A percentile compares a stretch with the other conserved stretches of the same genome.
phyloP scores from a whole-genome alignment of 148 eudicot species.

The Talinum fruticosum region DNA sequence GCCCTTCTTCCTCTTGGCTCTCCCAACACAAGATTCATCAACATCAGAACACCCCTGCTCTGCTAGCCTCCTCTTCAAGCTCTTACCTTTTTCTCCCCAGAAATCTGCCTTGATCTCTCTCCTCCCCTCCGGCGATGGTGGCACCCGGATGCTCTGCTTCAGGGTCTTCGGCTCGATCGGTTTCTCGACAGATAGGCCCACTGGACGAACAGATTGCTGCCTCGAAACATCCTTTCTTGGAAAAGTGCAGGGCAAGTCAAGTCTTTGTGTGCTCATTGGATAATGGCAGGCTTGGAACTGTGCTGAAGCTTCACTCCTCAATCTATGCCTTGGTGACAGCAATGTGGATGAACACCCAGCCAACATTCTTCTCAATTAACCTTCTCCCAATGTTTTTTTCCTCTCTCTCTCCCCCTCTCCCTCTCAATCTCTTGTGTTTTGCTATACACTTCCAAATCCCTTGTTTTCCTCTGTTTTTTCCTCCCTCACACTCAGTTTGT shows the following conservation, averaged over 20 bases:
- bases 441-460: slow-evolving; percentile 8
- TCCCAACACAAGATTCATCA: slow-evolving; percentile 22
- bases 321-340: slow-evolving; percentile 85
- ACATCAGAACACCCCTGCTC: slow-evolving; percentile 38
- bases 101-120: slow-evolving; percentile 52
- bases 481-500: slow-evolving; percentile 25
- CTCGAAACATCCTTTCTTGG: slow-evolving; percentile 50
- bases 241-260: slow-evolving; percentile 79
- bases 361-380: slow-evolving; percentile 79
- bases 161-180: slow-evolving; percentile 42
- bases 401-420: slow-evolving; percentile 4
- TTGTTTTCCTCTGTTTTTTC: slow-evolving; percentile 10
- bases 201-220: slow-evolving; percentile 51
- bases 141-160: slow-evolving; percentile 53
- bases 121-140: slow-evolving; percentile 47
- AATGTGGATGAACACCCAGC: slow-evolving; percentile 91
- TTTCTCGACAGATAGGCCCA: slow-evolving; percentile 58
- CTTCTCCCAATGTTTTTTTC: slow-evolving; percentile 7
- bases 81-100: slow-evolving; percentile 59
- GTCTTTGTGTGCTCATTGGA: slow-evolving; percentile 94
- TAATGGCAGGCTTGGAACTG: slow-evolving; percentile 76
- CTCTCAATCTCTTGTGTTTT: slow-evolving; percentile 11
- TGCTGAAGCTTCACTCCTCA: slow-evolving; percentile 66
- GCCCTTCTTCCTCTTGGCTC: slow-evolving; percentile 62
- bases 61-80: slow-evolving; percentile 71